Base-by-base conservation (phyloP, 306 rosid species). In the Comarum palustre region DNA sequence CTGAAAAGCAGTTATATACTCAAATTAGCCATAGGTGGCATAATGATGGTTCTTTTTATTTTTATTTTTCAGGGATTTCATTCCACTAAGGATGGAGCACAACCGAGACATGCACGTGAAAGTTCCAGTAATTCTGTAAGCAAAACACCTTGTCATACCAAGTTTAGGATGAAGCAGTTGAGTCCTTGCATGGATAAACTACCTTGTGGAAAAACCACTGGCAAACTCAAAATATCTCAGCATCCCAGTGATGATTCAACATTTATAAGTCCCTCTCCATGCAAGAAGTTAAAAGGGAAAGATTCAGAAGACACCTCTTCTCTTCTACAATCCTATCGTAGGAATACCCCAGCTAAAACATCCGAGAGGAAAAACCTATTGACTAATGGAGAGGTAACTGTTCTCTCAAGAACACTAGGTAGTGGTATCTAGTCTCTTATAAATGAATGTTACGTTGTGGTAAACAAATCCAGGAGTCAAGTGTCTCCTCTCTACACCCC, bases 361-460 rank as follows among this genome's bases (percentile, higher is more conserved):
- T 29, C 17, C 1, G 41, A 57, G 52, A 24, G 47, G 19, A 47
- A 55, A 57, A 38, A n/a, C 42, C 42, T 47, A 17, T 47, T 57
- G 16, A 17, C 11, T 24, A 5, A 71, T 24, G 66, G 12, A 3
- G 13, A 25, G 75, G 75, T 71, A 71, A 71, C 66, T 16, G 66
- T 2, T 22, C 38, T 22, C 39, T 71, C 9, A 22, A 41, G 19
- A 71, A 54, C 48, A 36, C 25, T 34, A 50, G 5, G 12, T 22
- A 29, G 15, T 51, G 45, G 60, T 9, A 19, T 48, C 48, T 51
- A 54, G 45, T 54, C 48, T 71, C 65, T 36, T 71, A 5, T 20
- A 22, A n/a, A 31, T 38, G 74, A 71, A n/a, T 22, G 24, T 54
- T 54, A 9, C 42, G 0, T 52, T 70, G 47, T 16, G 32, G 61